Base-by-base conservation (phyloP, 805 yeast genomes). In the Saccharomyces kudriavzevii region DNA sequence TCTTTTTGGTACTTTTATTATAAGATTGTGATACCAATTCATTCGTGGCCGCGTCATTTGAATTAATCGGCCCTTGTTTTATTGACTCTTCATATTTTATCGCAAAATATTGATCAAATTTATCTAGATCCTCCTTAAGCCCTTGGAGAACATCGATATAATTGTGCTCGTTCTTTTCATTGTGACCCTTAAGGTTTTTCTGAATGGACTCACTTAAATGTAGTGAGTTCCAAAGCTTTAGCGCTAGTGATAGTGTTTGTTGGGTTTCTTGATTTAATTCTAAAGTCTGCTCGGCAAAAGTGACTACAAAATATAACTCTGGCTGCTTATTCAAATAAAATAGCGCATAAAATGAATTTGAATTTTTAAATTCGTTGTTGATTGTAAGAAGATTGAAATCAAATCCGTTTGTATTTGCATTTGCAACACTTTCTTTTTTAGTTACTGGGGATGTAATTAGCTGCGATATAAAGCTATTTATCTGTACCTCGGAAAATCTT, bases 261-360 rank as follows among this genome's bases (percentile, higher is more conserved):
- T 74, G 69, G 52, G 80, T 73, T 20, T 70, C 77, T 45, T 72
- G 73, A 31, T 75, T 71, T n/a, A 80, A 55, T 24, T 73, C 75
- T 20, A 76, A 68, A 43, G 60, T 75, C 72, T 52, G 73, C 61
- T 52, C 77, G 60, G 56, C 82, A 70, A 46, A 81, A 71, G 70
- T 74, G 70, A 40, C 76, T 67, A 56, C 74, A 51, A 62, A 67
- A 49, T 61, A 63, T 28, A 69, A 31, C 31, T 64, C 67, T 2
- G 72, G 72, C 47, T 65, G 67, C 49, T 63, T 67, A 20, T 60
- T 76, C 22, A 66, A 60, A 51, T 60, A 54, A 51, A 59, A 67
- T 66, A 65, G 60, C 9, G 64, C 49, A 27, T 57, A 54, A 40
- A 64, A 64, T 13, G 56, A 51, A 49, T 62, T 61, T 11, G 50